Evolutionary conservation across 2,329 filamentous ascomycete species (phyloP).

Genomic region (Penicillium sp.): DNA sequence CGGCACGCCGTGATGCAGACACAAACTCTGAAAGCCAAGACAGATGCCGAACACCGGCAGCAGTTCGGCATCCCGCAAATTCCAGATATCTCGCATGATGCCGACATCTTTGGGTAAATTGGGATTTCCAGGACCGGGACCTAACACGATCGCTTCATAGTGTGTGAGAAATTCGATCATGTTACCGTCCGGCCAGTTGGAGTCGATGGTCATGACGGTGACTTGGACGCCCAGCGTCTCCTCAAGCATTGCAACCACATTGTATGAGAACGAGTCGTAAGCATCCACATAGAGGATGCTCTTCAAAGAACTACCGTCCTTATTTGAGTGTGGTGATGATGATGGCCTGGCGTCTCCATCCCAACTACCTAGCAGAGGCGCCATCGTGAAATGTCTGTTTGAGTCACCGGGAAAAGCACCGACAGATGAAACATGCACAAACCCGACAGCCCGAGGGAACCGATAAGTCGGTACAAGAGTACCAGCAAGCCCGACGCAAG

Average conservation of each 20-base stretch:
- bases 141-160: conserved; percentile 86
- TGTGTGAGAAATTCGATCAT: conserved; percentile 55
- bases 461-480: neutral
- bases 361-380: conserved; percentile 37
- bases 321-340: neutral
- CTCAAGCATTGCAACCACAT: conserved; percentile 81
- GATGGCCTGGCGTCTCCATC: conserved; percentile 12
- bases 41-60: conserved; percentile 87
- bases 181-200: conserved; percentile 46
- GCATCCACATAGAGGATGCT: conserved; percentile 87
- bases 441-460: neutral
- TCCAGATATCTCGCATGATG: conserved; percentile 77
- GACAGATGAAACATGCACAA: neutral
- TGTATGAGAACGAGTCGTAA: conserved; percentile 96
- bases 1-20: conserved; percentile 66
- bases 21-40: conserved; percentile 83
- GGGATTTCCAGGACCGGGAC: conserved; percentile 87
- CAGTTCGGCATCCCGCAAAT: conserved; percentile 59
- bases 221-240: conserved; percentile 70
- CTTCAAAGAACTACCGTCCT: conserved; percentile 17
- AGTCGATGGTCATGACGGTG: conserved; percentile 72
- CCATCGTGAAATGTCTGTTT: conserved; percentile 26
- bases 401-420: neutral
- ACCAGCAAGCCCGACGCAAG: neutral
- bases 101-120: conserved; percentile 75